These are phyloP conservation scores for Theileria sp. DNA, from an alignment of 169 alveolate genomes.

Conservation along the genomic window DNA sequence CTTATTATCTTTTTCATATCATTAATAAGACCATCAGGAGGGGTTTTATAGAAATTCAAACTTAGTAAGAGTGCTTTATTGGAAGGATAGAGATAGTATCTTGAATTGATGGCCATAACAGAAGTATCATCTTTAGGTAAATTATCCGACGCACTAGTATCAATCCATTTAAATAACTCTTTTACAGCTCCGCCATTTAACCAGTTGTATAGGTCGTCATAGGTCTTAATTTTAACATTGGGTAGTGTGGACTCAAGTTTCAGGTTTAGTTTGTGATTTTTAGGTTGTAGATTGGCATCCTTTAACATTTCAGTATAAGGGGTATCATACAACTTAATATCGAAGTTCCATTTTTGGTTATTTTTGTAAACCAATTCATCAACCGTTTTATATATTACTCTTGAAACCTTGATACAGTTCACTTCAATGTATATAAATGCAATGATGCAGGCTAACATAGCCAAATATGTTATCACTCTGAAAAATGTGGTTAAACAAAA, in stretches of 20 bases:
- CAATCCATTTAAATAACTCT: slow-evolving; percentile 1
- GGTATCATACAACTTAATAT: neutral
- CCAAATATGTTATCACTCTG: neutral
- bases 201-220: slow-evolving; percentile 44
- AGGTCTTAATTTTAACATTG: slow-evolving; percentile 11
- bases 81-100: slow-evolving; percentile 33
- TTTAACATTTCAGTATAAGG: neutral
- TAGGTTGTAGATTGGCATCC: neutral
- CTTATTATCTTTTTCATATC: slow-evolving; percentile 16
- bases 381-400: neutral
- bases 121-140: neutral
- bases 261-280: neutral
- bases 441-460: neutral
- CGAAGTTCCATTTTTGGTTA: neutral
- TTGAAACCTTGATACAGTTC: slow-evolving; percentile 3
- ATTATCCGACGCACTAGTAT: slow-evolving; percentile 1
- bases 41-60: slow-evolving; percentile 9
- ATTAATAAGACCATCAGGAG: slow-evolving; percentile 4
- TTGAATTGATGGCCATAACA: slow-evolving; percentile 12
- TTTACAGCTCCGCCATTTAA: slow-evolving; percentile 23
- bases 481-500: neutral
- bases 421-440: neutral
- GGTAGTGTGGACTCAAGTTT: neutral
- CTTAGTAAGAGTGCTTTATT: slow-evolving; percentile 6
- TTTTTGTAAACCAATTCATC: neutral